phyloP scores from a whole-genome alignment of 257 asterid genomes.

The Scutellaria barbata region DNA sequence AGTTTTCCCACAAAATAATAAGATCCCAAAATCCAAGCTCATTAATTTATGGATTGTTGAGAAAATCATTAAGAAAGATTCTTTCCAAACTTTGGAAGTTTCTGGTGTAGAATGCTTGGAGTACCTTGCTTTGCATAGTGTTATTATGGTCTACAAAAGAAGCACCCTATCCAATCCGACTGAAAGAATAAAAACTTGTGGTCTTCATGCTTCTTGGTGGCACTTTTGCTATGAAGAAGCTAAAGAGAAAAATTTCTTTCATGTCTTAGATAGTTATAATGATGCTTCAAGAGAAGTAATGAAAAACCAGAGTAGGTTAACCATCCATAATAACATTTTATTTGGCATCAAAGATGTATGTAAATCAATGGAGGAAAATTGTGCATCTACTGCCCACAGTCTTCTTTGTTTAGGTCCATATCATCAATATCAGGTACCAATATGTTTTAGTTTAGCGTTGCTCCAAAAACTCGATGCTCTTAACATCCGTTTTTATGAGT shows the following conservation, averaged over 20 bases:
- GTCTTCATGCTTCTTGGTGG: slow-evolving; percentile 6
- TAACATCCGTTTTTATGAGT: neutral
- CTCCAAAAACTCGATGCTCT: neutral
- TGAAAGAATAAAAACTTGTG: neutral
- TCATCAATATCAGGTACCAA: slow-evolving; percentile 2
- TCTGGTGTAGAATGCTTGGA: neutral
- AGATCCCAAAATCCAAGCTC: neutral
- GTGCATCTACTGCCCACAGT: neutral
- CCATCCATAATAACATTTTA: neutral
- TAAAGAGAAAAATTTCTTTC: neutral
- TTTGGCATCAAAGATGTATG: neutral
- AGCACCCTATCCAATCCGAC: neutral
- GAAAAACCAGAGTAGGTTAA: neutral
- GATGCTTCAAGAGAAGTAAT: neutral
- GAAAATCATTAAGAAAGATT: neutral
- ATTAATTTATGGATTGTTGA: neutral
- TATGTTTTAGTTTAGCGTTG: neutral
- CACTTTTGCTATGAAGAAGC: slow-evolving; percentile 6
- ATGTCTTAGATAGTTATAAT: neutral
- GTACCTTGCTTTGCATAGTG: neutral
- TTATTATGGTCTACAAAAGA: neutral
- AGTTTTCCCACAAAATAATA: neutral
- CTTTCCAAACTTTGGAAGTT: too few species aligned
- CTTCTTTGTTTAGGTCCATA: neutral
- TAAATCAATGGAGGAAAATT: neutral